These are phyloP conservation scores for Starmerella floris DNA, from an alignment of 805 yeast genomes.

Conservation along the genomic window DNA sequence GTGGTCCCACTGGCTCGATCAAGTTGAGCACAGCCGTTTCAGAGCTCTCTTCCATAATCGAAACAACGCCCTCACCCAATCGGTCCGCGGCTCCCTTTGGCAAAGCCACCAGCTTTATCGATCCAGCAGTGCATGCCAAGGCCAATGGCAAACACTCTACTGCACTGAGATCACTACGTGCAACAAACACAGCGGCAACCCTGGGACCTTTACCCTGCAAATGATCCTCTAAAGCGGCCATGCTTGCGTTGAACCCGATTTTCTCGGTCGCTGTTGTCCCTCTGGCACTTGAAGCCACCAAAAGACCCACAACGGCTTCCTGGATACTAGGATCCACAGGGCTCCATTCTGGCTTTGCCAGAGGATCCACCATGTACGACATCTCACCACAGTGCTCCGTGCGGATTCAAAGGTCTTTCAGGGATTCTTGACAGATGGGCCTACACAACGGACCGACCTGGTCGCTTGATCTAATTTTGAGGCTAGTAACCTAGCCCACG, in stretches of 20 bases:
- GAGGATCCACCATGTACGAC: conserved; percentile 12
- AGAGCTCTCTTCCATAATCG: not conserved
- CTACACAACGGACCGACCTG: too few species aligned
- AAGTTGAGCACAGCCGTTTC: conserved; percentile 3
- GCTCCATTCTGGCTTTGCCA: conserved; percentile 22
- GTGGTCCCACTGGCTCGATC: conserved; percentile 8
- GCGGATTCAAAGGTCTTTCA: too few species aligned
- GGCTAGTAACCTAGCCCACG: too few species aligned
- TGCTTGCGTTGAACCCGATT: conserved; percentile 21
- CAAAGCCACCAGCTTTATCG: conserved; percentile 14
- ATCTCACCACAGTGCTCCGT: not conserved
- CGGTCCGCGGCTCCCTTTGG: conserved; percentile 11
- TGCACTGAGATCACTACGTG: conserved; percentile 16
- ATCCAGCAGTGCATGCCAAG: conserved; percentile 17
- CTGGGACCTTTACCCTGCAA: not conserved
- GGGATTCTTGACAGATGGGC: too few species aligned
- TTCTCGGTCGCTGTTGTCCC: conserved; percentile 11
- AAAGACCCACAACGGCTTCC: conserved; percentile 6
- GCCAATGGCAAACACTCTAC: conserved; percentile 16
- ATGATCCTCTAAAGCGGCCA: conserved; percentile 18
- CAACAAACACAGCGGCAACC: conserved; percentile 15
- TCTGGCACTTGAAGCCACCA: conserved; percentile 3
- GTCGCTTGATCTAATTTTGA: too few species aligned
- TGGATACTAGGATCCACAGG: conserved; percentile 5
- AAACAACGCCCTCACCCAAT: conserved; percentile 12